Base-by-base conservation (phyloP, 2,329 filamentous ascomycete genomes). In the Trichoderma arundinaceum region DNA sequence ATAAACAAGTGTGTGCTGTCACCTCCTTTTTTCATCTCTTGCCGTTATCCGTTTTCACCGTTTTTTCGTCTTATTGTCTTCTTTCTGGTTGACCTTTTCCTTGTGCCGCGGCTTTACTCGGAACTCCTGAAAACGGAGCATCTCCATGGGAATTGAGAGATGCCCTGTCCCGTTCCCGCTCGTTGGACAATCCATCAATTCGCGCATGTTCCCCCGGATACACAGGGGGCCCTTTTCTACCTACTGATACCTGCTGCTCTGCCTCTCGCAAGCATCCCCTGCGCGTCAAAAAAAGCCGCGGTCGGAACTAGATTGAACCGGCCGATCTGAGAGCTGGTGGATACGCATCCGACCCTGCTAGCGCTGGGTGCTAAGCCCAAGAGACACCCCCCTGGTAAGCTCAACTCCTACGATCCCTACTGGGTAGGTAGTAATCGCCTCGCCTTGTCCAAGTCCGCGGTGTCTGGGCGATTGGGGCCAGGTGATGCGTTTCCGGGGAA, bases 301-400 rank as follows among this genome's bases (percentile, higher is more conserved):
- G 59, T 63, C 59, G 59, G 59, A 35, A 63, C 59, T 63, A 63
- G 59, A 63, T 46, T 63, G 59, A 63, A 63, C 59, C 49, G 59
- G 59, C 59, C 59, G 59, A 63, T 63, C 59, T 63, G 59, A 63
- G 51, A 17, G 32, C n/a, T 3, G 17, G 49, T 53, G 49, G 49
- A 53, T 48, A 46, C 32, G 43, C 56, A 12, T 38, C 38, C 17
- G 48, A 33, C 48, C 58, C 38, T 61, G 58, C 22, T 61, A 61
- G 58, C 46, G 22, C 22, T 28, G 2, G 33, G 15, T 38, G 49
- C 49, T 22, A 17, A 43, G 57, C 35, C 46, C n/a, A 52, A 54
- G 59, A 54, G 49, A 63, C 59, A 63, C 59, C 22, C 59, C 59
- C 59, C 59, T 28, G n/a, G 59, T 53, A 53, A 62, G 59, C 59